Conservation (phyloP, 192 early-diverging fungal species). For the Gorgonomyces haynaldii region DNA sequence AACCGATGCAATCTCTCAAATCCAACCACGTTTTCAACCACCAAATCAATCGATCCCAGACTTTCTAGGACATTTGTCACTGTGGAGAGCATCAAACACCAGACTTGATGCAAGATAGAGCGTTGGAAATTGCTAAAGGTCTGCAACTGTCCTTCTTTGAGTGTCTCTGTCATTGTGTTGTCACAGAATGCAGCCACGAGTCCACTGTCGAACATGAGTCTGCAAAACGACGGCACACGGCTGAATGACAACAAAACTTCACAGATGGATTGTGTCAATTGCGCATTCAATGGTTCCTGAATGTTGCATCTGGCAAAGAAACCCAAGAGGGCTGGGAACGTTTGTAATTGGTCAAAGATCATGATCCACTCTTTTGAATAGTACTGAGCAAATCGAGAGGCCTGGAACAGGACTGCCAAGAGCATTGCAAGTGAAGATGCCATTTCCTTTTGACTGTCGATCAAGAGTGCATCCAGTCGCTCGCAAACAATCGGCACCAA, state of each 20-base stretch:
- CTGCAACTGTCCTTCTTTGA: conserved; percentile 10
- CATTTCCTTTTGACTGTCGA: too few relatives aligned
- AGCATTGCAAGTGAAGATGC: too few relatives aligned
- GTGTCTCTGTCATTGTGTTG: conserved; percentile 15
- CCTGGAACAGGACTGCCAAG: too few relatives aligned
- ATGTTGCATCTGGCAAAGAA: conserved; percentile 9
- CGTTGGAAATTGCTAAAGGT: conserved; percentile 13
- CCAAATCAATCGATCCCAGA: neutral
- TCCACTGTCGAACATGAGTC: conserved; percentile 11
- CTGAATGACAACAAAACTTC: conserved; percentile 21
- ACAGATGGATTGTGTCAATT: conserved; percentile 3
- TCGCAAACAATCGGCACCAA: too few relatives aligned
- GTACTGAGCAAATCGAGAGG: too few relatives aligned
- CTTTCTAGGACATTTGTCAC: conserved; percentile 7
- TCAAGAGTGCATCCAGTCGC: too few relatives aligned
- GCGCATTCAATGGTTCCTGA: conserved; percentile 1
- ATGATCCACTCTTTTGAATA: conserved; percentile 2
- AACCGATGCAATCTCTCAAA: conserved; percentile 26
- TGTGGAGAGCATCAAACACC: conserved; percentile 30
- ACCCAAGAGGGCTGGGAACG: conserved; percentile 9
- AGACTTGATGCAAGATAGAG: conserved; percentile 25
- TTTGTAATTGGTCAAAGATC: conserved; percentile 9
- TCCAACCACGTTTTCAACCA: conserved; percentile 17
- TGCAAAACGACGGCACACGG: conserved; percentile 12
- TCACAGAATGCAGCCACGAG: conserved; percentile 13